Evolutionary conservation across 2,329 filamentous ascomycete genomes (phyloP).

Genomic region (Apiospora marii): DNA sequence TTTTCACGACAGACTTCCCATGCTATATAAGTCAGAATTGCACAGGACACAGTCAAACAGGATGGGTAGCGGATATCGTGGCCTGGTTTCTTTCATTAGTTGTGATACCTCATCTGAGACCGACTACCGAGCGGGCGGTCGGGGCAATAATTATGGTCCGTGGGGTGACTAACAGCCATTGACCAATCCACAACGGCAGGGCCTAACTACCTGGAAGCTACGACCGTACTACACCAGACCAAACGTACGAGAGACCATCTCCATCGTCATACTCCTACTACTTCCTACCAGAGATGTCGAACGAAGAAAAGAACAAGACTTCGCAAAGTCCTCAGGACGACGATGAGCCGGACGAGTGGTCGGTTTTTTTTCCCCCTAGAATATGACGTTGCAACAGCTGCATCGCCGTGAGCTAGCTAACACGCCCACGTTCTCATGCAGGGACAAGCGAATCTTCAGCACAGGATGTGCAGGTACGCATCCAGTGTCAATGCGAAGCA

Average conservation of each 20-base stretch:
- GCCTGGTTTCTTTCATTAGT: not conserved
- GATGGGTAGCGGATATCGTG: not conserved
- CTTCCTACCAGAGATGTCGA: slow-evolving; percentile 59
- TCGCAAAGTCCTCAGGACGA: slow-evolving; percentile 55
- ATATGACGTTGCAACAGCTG: not conserved
- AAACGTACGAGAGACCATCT: slow-evolving; percentile 10
- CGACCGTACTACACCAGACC: not conserved
- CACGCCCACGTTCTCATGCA: slow-evolving; percentile 47
- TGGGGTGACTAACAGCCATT: not conserved
- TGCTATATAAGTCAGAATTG: not conserved
- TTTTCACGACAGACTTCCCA: not conserved
- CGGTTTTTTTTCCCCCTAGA: slow-evolving; percentile 40
- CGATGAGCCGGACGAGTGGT: slow-evolving; percentile 97
- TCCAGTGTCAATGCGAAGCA: not conserved
- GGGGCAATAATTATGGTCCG: slow-evolving; percentile 16
- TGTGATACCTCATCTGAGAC: slow-evolving; percentile 19
- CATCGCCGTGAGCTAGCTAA: not conserved
- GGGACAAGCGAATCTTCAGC: slow-evolving; percentile 98
- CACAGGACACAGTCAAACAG: not conserved
- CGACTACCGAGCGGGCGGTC: slow-evolving; percentile 18
- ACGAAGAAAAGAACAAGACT: slow-evolving; percentile 59
- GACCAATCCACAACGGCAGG: slow-evolving; percentile 17
- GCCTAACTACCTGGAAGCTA: not conserved
- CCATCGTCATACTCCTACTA: not conserved
- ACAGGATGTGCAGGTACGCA: slow-evolving; percentile 86